phyloP scores from a whole-genome alignment of 805 yeast genomes.

The Jamesozyma hellenica region DNA sequence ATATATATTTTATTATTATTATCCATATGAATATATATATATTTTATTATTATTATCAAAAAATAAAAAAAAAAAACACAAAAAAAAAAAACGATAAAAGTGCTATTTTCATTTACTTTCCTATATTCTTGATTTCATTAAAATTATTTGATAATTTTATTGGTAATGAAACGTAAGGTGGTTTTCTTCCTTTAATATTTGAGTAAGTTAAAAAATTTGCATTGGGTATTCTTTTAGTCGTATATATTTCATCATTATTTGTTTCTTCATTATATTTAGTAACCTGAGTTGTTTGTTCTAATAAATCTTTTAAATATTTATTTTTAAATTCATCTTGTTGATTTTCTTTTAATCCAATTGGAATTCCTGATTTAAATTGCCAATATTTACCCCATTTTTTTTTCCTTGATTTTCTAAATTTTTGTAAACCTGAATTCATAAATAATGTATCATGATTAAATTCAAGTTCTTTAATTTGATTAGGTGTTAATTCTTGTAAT shows the following conservation, averaged over 20 bases:
- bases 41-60: neutral
- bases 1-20: neutral
- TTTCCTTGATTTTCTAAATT: conserved; percentile 33
- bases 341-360: conserved; percentile 24
- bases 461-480: conserved; percentile 37
- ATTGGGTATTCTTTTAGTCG: conserved; percentile 38
- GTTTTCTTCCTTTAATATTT: conserved; percentile 36
- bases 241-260: conserved; percentile 35
- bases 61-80: too few relatives aligned
- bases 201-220: conserved; percentile 39
- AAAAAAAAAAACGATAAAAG: too few relatives aligned
- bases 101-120: too few relatives aligned
- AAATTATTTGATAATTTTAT: too few relatives aligned
- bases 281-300: conserved; percentile 25
- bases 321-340: conserved; percentile 19
- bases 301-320: conserved; percentile 25
- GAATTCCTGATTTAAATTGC: conserved; percentile 35
- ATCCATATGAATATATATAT: neutral
- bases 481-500: conserved; percentile 26
- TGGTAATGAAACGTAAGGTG: conserved; percentile 30
- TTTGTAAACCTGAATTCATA: conserved; percentile 35
- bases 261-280: conserved; percentile 31
- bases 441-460: conserved; percentile 41
- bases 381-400: conserved; percentile 43
- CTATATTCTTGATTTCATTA: neutral